Conservation (phyloP, 345 rosid genomes). For the Sisymbrium irio region DNA sequence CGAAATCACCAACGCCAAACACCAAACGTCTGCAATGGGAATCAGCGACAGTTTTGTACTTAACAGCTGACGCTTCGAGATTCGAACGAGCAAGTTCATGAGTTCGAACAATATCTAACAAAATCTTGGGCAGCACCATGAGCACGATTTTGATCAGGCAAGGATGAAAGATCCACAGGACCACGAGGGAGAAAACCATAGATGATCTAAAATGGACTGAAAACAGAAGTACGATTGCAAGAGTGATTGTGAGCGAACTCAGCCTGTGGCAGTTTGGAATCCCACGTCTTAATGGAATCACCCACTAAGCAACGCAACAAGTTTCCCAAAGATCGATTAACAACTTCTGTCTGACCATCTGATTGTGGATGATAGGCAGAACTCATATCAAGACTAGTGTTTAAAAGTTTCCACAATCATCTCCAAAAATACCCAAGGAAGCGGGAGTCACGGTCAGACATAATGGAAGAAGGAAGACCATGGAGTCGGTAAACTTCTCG, state of each 20-base stretch:
- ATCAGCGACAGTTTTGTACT: too few relatives aligned
- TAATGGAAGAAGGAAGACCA: background rate
- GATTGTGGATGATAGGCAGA: background rate
- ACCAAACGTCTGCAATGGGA: too few relatives aligned
- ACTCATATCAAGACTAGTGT: too few relatives aligned
- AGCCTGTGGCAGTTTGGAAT: background rate
- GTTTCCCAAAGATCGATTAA: too few relatives aligned
- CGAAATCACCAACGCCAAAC: too few relatives aligned
- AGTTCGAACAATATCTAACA: background rate
- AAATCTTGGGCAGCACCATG: background rate
- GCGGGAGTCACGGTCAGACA: too few relatives aligned
- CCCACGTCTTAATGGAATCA: background rate
- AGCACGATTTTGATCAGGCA: background rate
- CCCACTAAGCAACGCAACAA: background rate
- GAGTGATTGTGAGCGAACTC: background rate
- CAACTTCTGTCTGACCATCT: too few relatives aligned
- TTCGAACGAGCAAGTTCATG: background rate
- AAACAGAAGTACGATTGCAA: background rate
- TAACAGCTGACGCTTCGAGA: too few relatives aligned
- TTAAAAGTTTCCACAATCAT: too few relatives aligned
- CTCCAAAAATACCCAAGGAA: too few relatives aligned
- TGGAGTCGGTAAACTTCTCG: background rate
- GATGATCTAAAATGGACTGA: background rate
- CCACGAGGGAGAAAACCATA: background rate
- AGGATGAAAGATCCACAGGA: background rate